Percentiles rank a stretch among this genome's conserved stretches.
phyloP scores from a whole-genome alignment of 257 asterid genomes.

The Fraxinus anomala region DNA sequence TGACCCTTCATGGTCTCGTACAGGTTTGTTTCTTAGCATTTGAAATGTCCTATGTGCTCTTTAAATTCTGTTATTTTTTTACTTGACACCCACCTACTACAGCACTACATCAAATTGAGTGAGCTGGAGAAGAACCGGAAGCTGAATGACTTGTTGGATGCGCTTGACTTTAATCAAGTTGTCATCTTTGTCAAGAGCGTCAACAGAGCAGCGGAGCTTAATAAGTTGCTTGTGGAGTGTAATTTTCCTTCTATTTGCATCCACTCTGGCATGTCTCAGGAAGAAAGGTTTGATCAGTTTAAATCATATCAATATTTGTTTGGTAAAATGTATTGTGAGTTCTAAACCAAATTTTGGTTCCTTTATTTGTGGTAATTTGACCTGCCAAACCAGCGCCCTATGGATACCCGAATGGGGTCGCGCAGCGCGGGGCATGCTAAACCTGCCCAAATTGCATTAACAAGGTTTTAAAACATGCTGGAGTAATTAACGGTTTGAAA shows the following conservation, averaged over 20 bases:
- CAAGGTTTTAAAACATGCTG: neutral
- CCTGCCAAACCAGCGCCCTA: too few relatives aligned
- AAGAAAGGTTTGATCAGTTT: constrained; percentile 61
- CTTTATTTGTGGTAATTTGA: neutral
- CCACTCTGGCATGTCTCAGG: constrained; percentile 98
- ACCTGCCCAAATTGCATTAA: neutral
- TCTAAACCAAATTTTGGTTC: neutral
- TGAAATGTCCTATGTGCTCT: neutral
- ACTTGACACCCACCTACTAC: constrained; percentile 24
- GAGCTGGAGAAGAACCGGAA: constrained; percentile 89
- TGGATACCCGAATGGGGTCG: too few relatives aligned
- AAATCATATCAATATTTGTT: neutral
- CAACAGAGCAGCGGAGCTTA: constrained; percentile 83
- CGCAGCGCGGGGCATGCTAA: too few relatives aligned
- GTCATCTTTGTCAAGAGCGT: constrained; percentile 94
- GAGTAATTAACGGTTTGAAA: neutral
- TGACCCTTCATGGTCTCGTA: constrained; percentile 97
- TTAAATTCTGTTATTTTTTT: constrained; percentile 1
- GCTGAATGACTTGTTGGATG: constrained; percentile 88
- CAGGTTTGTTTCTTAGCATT: constrained; percentile 51
- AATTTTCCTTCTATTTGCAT: constrained; percentile 91
- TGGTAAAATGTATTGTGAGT: neutral
- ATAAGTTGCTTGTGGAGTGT: constrained; percentile 89
- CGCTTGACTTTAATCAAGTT: constrained; percentile 89
- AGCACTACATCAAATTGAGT: constrained; percentile 95